Conservation (phyloP, 805 yeast genomes). For the Candida pseudofarinosa region DNA sequence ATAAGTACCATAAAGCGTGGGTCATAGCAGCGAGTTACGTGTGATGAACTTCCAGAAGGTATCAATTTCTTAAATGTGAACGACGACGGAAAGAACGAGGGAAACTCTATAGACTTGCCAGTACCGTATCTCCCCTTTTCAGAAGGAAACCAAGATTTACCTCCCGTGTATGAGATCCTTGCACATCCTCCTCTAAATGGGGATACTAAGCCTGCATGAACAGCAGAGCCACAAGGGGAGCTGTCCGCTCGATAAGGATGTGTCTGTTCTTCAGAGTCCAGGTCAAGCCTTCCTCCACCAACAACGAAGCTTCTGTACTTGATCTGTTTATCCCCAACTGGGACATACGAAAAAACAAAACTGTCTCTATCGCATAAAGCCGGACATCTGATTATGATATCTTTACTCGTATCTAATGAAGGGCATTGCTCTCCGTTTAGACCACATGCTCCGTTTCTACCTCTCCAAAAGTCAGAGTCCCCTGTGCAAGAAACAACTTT, state of each 20-base stretch:
- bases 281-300: constrained; percentile 60
- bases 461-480: constrained; percentile 58
- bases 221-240: constrained; percentile 84
- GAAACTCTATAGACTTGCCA: constrained; percentile 53
- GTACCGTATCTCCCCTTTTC: constrained; percentile 50
- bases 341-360: constrained; percentile 68
- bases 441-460: constrained; percentile 76
- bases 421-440: constrained; percentile 58
- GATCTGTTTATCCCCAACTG: constrained; percentile 65
- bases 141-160: constrained; percentile 42
- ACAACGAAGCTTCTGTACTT: constrained; percentile 70
- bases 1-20: constrained; percentile 55
- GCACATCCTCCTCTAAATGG: constrained; percentile 80
- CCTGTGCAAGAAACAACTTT: constrained; percentile 47
- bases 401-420: constrained; percentile 38
- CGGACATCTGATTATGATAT: constrained; percentile 70
- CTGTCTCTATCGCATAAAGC: constrained; percentile 80
- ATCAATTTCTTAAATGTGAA: constrained; percentile 51
- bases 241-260: constrained; percentile 84
- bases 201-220: constrained; percentile 78
- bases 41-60: constrained; percentile 3
- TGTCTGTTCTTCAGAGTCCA: constrained; percentile 20
- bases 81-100: constrained; percentile 72
- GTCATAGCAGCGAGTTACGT: constrained; percentile 58
- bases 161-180: constrained; percentile 46